These are phyloP conservation scores for Hypoxylon sp. DNA, from an alignment of 2,329 filamentous ascomycete species.

Conservation along the genomic window DNA sequence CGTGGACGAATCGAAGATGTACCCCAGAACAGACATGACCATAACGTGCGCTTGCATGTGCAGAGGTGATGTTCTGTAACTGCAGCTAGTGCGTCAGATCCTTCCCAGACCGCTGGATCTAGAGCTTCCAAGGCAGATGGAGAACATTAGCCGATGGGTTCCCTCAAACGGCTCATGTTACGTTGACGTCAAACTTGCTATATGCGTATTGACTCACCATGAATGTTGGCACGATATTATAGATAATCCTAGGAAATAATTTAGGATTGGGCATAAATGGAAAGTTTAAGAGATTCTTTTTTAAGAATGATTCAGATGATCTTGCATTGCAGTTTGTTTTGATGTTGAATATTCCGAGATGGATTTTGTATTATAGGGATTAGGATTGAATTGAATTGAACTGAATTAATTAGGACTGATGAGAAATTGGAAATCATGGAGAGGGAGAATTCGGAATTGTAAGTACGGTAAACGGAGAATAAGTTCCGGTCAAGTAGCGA, in stretches of 20 bases:
- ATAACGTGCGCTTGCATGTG: neutral
- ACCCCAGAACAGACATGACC: too few species aligned
- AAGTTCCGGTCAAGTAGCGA: constrained; percentile 19
- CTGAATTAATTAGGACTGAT: too few species aligned
- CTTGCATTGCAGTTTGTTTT: too few species aligned
- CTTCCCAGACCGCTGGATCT: constrained; percentile 24
- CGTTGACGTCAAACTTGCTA: constrained; percentile 24
- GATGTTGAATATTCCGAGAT: too few species aligned
- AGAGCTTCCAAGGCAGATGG: too few species aligned
- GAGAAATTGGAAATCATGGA: too few species aligned
- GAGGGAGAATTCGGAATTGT: too few species aligned
- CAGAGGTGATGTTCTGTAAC: constrained; percentile 17
- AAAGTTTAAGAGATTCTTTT: neutral
- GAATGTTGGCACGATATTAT: neutral
- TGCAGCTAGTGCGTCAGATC: constrained; percentile 22
- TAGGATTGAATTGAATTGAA: too few species aligned
- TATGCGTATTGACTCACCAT: constrained; percentile 2
- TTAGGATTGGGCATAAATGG: too few species aligned
- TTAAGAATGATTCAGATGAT: constrained; percentile 1
- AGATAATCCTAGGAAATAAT: too few species aligned
- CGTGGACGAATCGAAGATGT: too few species aligned
- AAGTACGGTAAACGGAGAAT: neutral
- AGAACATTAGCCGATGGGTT: constrained; percentile 10
- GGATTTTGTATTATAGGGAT: too few species aligned
- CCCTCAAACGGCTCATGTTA: constrained; percentile 21